phyloP scores from a whole-genome alignment of 495 filamentous ascomycete genomes.

The Trichoderma orchidacearum region DNA sequence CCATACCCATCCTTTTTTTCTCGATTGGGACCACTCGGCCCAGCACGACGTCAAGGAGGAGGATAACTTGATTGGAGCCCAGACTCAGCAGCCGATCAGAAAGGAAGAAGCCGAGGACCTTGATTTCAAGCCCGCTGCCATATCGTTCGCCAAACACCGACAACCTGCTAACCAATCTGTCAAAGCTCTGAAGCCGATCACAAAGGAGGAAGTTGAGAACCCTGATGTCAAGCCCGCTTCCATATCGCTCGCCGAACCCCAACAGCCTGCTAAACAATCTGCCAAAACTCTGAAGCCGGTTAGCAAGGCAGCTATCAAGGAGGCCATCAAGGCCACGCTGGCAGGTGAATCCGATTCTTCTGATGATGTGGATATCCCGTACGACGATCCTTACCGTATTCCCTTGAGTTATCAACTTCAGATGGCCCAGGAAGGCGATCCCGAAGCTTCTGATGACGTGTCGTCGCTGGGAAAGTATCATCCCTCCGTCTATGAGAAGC shows the following conservation, averaged over 20 bases:
- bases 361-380: too few species aligned
- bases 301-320: background rate
- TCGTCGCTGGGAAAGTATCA: conserved; percentile 42
- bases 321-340: too few species aligned
- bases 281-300: background rate
- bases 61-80: background rate
- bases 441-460: conserved; percentile 8
- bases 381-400: too few species aligned
- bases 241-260: background rate
- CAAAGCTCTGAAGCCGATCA: background rate
- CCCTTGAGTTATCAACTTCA: too few species aligned
- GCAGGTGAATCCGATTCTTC: too few species aligned
- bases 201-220: background rate
- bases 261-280: background rate
- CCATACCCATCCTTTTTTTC: conserved; percentile 28
- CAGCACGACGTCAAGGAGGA: conserved; percentile 16
- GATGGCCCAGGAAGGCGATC: too few species aligned
- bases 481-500: conserved; percentile 34
- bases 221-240: background rate
- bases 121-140: background rate
- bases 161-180: background rate
- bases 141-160: background rate
- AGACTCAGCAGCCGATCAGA: background rate
- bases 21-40: too few species aligned
- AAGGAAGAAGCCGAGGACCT: background rate